Evolutionary conservation across 768 basidiomycete genomes (phyloP).

Genomic region (Podaxis mareebaensis): DNA sequence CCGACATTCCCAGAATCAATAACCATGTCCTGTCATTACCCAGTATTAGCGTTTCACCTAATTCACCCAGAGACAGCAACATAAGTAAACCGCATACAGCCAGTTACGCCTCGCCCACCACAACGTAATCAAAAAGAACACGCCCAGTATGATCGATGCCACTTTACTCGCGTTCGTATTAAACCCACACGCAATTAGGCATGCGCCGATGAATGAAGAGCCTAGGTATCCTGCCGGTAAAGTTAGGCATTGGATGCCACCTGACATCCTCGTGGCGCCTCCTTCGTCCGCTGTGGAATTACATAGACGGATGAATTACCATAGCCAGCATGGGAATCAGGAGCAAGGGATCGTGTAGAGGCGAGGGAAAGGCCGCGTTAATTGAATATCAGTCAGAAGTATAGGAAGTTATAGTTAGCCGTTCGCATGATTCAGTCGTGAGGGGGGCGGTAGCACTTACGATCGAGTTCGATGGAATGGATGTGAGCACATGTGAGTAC

Average conservation of each 20-base stretch:
- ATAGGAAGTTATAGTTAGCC: no score
- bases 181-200: constrained; percentile 85
- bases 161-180: constrained; percentile 88
- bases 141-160: constrained; percentile 76
- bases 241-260: constrained; percentile 80
- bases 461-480: constrained; percentile 84
- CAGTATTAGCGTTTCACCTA: not conserved
- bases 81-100: constrained; percentile 47
- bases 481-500: constrained; percentile 85
- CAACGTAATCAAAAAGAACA: constrained; percentile 83
- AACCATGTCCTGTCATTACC: constrained; percentile 62
- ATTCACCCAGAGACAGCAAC: not conserved
- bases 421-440: no score
- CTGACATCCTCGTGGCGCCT: constrained; percentile 84
- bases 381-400: not conserved
- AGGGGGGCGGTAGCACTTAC: constrained; percentile 42
- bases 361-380: not conserved
- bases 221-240: constrained; percentile 84
- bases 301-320: constrained; percentile 2
- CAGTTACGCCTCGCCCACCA: constrained; percentile 85
- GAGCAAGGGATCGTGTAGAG: not conserved
- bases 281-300: constrained; percentile 76
- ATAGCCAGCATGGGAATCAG: not conserved
- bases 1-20: constrained; percentile 77
- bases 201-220: constrained; percentile 83